A percentile compares a stretch with the other conserved stretches of the same genome.
phyloP scores from a whole-genome alignment of 805 yeast genomes.

The Metschnikowia koreensis region DNA sequence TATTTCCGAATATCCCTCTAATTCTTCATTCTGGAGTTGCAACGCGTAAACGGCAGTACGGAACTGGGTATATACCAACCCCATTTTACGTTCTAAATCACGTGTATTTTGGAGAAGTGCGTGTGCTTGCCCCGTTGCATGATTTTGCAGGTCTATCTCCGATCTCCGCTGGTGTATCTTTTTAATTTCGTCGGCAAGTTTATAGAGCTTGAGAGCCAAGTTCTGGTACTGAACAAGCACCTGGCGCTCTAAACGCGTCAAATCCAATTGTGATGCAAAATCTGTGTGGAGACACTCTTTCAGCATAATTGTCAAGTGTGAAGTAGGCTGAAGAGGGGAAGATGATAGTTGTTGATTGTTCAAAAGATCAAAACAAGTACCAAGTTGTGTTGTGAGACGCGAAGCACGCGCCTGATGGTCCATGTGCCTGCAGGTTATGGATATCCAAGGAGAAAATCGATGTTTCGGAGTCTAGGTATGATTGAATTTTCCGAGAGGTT shows the following conservation, averaged over 20 bases:
- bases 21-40: slow-evolving; percentile 41
- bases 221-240: slow-evolving; percentile 39
- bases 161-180: slow-evolving; percentile 20
- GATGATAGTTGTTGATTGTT: neutral
- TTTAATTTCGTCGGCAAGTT: slow-evolving; percentile 33
- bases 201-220: slow-evolving; percentile 32
- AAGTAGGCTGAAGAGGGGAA: neutral
- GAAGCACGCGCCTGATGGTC: neutral
- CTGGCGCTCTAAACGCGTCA: slow-evolving; percentile 32
- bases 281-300: slow-evolving; percentile 9
- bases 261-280: slow-evolving; percentile 10
- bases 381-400: neutral
- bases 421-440: neutral
- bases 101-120: slow-evolving; percentile 49
- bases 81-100: slow-evolving; percentile 59
- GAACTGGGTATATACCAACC: slow-evolving; percentile 62
- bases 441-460: no score
- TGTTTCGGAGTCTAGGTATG: neutral
- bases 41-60: slow-evolving; percentile 70
- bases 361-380: no score
- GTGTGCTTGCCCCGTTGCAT: slow-evolving; percentile 23
- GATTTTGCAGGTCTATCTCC: neutral
- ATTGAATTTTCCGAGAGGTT: no score
- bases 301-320: neutral
- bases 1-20: neutral